Conservation (phyloP, 305 asterid genomes). For the Nicotiana rustica region DNA sequence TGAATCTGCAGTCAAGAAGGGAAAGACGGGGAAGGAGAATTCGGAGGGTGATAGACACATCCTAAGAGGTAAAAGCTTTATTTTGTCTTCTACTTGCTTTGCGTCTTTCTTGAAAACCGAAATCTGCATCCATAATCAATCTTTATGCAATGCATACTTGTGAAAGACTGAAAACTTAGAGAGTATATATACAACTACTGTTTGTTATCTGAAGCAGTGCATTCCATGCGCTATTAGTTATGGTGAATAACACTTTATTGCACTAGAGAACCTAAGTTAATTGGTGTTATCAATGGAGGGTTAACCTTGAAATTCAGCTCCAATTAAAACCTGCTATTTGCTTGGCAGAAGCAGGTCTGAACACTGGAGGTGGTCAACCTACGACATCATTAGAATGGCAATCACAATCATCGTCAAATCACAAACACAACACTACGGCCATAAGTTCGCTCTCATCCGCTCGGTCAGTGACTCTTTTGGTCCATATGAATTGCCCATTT, state of each 20-base stretch:
- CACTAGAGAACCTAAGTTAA: background rate
- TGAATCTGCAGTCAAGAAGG: slow-evolving; percentile 86
- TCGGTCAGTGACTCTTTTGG: slow-evolving; percentile 62
- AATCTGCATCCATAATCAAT: background rate
- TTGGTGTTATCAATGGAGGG: background rate
- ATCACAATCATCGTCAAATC: slow-evolving; percentile 68
- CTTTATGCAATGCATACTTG: background rate
- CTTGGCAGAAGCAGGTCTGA: slow-evolving; percentile 65
- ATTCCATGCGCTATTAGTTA: background rate
- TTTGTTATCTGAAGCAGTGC: background rate
- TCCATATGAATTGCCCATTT: slow-evolving; percentile 27
- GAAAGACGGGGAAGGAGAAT: slow-evolving; percentile 99
- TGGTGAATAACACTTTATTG: background rate
- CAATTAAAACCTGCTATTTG: slow-evolving; percentile 20
- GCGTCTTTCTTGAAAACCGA: background rate
- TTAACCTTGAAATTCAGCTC: slow-evolving; percentile 29
- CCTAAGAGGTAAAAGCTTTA: slow-evolving; percentile 59
- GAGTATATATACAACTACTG: background rate
- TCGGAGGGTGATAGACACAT: slow-evolving; percentile 57
- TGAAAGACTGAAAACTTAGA: slow-evolving; percentile 2
- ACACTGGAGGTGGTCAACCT: slow-evolving; percentile 74
- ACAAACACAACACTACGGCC: slow-evolving; percentile 53
- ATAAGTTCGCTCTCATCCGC: slow-evolving; percentile 79
- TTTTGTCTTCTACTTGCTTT: background rate
- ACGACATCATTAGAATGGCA: slow-evolving; percentile 65